Conservation (phyloP, 768 basidiomycete genomes). For the Suillus decipiens region DNA sequence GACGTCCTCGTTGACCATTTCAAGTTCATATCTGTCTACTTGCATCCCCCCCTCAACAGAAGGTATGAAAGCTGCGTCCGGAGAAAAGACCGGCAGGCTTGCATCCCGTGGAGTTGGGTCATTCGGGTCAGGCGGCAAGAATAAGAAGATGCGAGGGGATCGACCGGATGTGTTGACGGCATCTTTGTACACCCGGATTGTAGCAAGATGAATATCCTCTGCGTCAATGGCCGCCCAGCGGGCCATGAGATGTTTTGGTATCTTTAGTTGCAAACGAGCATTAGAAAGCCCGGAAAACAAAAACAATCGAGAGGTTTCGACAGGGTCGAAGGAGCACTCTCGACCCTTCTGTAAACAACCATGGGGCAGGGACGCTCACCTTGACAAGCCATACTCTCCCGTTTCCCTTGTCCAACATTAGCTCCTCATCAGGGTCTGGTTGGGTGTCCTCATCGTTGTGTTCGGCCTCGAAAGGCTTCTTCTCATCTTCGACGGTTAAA, state of each 20-base stretch:
- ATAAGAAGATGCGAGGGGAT: constrained; percentile 64
- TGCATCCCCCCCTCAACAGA: constrained; percentile 31
- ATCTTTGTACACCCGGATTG: constrained; percentile 75
- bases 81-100: constrained; percentile 27
- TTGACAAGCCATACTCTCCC: constrained; percentile 86
- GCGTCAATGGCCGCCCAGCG: constrained; percentile 77
- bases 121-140: constrained; percentile 57
- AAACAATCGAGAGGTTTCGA: not conserved
- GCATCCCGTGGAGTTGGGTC: constrained; percentile 38
- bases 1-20: constrained; percentile 82
- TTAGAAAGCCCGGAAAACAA: constrained; percentile 12
- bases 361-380: constrained; percentile 44
- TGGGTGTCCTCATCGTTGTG: constrained; percentile 58
- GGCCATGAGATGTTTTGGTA: constrained; percentile 85
- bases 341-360: not conserved
- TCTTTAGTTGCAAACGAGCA: constrained; percentile 42
- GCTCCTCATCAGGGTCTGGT: constrained; percentile 79
- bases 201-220: constrained; percentile 81
- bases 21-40: constrained; percentile 78
- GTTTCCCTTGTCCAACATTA: constrained; percentile 76
- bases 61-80: constrained; percentile 33
- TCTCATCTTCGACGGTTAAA: constrained; percentile 54
- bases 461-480: constrained; percentile 70
- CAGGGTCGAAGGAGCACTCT: not conserved
- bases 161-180: constrained; percentile 44